Base-by-base conservation (phyloP, 2,329 filamentous ascomycete species). In the Ramularia endophylla region DNA sequence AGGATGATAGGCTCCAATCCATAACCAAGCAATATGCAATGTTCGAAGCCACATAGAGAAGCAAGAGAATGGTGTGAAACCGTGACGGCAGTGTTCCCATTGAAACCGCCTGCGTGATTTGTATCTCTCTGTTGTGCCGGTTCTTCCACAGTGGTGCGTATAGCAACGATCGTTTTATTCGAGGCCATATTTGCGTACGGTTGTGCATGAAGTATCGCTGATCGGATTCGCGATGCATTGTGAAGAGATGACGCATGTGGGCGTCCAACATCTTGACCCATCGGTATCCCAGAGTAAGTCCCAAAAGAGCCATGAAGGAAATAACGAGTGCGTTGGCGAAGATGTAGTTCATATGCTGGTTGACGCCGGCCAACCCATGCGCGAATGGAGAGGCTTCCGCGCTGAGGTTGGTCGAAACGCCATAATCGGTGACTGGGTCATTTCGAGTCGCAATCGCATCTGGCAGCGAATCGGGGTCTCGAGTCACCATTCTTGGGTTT, bases 81-180 rank as follows among this genome's bases (percentile, higher is more conserved):
- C 87, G 72, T n/a, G 83, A 84, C 0, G 87, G 87, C 13, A 94
- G 67, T 0, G 86, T 90, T 48, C 87, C 84, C 40, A 87, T 78
- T 52, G 81, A 81, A 58, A 86, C 65, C 6, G 81, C 81, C 13
- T 71, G 71, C 16, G 79, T 82, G 11, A 88, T 65, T 57, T 83
- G 80, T 51, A 87, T 74, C 57, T 85, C 81, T 18, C 77, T 71
- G 56, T 92, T 92, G 65, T 92, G 87, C 56, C 86, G 75, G 58
- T 85, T 85, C 41, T 73, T 74, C 56, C 80, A 77, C 13, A 94
- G 65, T 5, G 87, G 87, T 1, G 87, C 81, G 58, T 81, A 82
- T 13, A 83, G 65, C 15, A 87, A 49, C 52, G 84, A 74, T 58
- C 75, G 78, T 69, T 74, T 71, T 51, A 87, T 67, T 64, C 71